Evolutionary conservation across 768 basidiomycete species (phyloP), one percentile per base, ranked within the genome.

Genomic region (Pluteus cervinus): DNA sequence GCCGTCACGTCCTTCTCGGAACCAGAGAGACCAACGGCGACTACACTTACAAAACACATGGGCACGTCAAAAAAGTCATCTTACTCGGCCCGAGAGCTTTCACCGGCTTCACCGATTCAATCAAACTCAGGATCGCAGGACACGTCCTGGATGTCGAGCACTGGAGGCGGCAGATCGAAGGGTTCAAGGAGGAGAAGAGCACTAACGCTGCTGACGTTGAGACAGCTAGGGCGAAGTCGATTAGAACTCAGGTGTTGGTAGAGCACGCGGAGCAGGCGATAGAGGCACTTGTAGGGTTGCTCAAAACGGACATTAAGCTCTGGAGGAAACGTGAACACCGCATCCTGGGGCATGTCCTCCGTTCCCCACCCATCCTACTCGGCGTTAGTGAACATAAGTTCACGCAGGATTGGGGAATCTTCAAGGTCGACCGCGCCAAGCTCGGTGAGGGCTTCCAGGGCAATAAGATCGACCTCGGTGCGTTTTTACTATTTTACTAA

Each of bases 381-480:
- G 33, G 32, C 22, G 42, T 40, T 24, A 39, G 52, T 29, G 42
- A 40, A 23, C 28, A 58, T n/a, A 21, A 37, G 23, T 62, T 52
- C 46, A 63, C 53, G 11, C 40, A 50, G 31, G 62, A 61, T 42
- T 46, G 46, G 34, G 56, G 49, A 33, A 40, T 58, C 30, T 45
- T 58, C 41, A 47, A 60, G 51, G 36, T 65, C 32, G 29, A 47
- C 41, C 15, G 16, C 2, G 18, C 36, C 37, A 50, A 47, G 43
- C 22, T 50, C 40, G 38, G 38, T 18, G 24, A 46, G 5, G 43
- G 45, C 44, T 63, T 63, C 42, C 29, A 47, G 41, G 63, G 64
- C 26, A 65, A 65, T 34, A 46, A 38, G 35, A 26, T 65, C 1
- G 55, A 58, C 46, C 50, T 65, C 8, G 63, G 58, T 60, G 49